Conservation (phyloP, 495 filamentous ascomycete species). For the Saxophila tyrrhenica region DNA sequence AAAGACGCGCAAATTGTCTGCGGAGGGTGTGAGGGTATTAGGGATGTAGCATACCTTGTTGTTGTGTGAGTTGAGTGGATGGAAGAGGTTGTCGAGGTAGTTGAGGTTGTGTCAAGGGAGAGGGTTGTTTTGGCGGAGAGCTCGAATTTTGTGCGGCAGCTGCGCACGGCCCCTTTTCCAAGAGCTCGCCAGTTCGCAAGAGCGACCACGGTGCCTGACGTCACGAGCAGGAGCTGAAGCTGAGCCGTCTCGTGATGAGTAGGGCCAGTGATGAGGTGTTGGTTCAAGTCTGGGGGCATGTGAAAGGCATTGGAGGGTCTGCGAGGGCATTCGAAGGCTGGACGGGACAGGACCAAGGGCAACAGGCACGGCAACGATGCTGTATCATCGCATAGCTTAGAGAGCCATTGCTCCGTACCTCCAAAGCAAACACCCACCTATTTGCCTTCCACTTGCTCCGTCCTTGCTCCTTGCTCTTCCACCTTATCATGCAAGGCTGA, state of each 20-base stretch:
- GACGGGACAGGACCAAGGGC: not conserved
- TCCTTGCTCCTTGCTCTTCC: no score
- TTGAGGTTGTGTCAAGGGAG: not conserved
- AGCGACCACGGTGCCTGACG: no score
- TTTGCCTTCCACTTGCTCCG: not conserved
- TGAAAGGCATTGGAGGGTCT: not conserved
- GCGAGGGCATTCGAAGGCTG: not conserved
- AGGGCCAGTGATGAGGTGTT: no score
- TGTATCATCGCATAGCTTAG: not conserved
- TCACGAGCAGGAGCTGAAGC: no score
- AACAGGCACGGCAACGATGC: not conserved
- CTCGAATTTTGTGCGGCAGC: not conserved
- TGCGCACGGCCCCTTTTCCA: no score
- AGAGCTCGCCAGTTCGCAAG: no score
- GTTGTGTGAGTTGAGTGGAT: not conserved
- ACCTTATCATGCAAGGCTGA: no score
- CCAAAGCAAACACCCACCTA: not conserved
- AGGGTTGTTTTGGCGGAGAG: not conserved
- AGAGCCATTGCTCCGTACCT: not conserved
- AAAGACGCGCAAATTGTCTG: not conserved
- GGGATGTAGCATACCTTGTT: not conserved
- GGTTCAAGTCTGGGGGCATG: not conserved
- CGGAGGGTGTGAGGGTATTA: not conserved
- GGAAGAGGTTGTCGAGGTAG: not conserved
- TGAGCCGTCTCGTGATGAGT: no score